A percentile compares a stretch with the other conserved stretches of the same genome.
These are phyloP conservation scores for Pisolithus marmoratus DNA, from an alignment of 768 basidiomycete genomes.

Conservation along the genomic window DNA sequence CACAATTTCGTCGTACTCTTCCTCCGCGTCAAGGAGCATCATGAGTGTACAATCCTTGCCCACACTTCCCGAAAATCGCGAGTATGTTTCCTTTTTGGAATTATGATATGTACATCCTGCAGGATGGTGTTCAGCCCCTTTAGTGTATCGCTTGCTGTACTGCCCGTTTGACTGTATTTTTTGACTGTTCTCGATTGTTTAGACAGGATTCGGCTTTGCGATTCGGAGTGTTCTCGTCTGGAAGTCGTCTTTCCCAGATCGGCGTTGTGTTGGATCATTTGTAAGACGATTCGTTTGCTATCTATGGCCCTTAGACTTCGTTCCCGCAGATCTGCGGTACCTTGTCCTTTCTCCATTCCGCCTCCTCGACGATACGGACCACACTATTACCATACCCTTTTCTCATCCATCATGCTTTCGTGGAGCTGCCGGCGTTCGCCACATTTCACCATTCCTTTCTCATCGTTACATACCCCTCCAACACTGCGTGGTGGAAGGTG, in stretches of 20 bases:
- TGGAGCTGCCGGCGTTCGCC: too few relatives aligned
- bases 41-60: neutral
- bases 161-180: neutral
- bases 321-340: too few relatives aligned
- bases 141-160: neutral
- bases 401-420: too few relatives aligned
- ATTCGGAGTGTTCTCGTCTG: neutral
- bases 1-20: neutral
- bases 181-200: slow-evolving; percentile 1
- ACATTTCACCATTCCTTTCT: too few relatives aligned
- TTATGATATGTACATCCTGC: slow-evolving; percentile 2
- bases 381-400: too few relatives aligned
- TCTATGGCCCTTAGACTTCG: too few relatives aligned
- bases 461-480: too few relatives aligned
- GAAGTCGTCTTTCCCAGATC: neutral
- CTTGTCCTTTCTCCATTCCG: too few relatives aligned
- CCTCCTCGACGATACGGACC: too few relatives aligned
- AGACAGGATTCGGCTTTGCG: neutral
- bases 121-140: neutral
- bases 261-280: neutral
- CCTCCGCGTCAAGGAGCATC: neutral
- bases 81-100: slow-evolving; percentile 24
- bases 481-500: too few relatives aligned
- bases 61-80: slow-evolving; percentile 9
- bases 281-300: too few relatives aligned